These are phyloP conservation scores for Dothistroma pini DNA, from an alignment of 2,329 filamentous ascomycete genomes.

Conservation along the genomic window DNA sequence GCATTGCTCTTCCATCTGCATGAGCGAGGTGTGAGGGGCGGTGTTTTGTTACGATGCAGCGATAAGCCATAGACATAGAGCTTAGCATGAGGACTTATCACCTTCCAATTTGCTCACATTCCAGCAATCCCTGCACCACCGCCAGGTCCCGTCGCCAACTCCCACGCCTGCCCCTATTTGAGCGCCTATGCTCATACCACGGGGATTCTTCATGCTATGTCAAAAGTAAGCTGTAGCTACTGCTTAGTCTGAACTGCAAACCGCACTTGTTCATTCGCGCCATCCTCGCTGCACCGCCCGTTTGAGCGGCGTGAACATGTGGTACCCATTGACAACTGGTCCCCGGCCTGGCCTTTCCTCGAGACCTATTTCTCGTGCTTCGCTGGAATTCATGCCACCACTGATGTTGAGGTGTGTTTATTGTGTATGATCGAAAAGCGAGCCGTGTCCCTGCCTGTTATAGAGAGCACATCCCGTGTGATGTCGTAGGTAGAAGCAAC, in stretches of 20 bases:
- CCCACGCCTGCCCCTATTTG: constrained; percentile 3
- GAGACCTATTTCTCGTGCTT: constrained; percentile 1
- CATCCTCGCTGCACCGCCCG: constrained; percentile 1
- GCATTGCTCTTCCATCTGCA: background rate
- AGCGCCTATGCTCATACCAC: constrained; percentile 6
- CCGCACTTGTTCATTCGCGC: background rate
- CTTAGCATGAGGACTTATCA: background rate
- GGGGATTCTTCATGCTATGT: background rate
- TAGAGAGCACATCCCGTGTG: too few relatives aligned
- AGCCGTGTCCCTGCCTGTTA: background rate
- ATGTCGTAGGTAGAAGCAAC: background rate
- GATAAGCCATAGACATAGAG: background rate
- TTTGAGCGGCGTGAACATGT: constrained; percentile 4
- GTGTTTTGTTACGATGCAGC: background rate
- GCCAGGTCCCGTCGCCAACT: background rate
- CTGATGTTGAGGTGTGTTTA: background rate
- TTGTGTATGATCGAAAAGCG: too few relatives aligned
- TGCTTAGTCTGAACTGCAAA: background rate
- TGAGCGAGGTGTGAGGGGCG: background rate
- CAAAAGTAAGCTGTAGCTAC: background rate
- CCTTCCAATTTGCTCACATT: background rate
- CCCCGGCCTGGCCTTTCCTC: constrained; percentile 1
- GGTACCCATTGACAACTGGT: constrained; percentile 4
- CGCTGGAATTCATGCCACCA: constrained; percentile 3
- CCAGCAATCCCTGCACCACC: background rate